These are phyloP conservation scores for Ceratobasidium sp. DNA, from an alignment of 1,284 basidiomycete genomes.

Conservation along the genomic window DNA sequence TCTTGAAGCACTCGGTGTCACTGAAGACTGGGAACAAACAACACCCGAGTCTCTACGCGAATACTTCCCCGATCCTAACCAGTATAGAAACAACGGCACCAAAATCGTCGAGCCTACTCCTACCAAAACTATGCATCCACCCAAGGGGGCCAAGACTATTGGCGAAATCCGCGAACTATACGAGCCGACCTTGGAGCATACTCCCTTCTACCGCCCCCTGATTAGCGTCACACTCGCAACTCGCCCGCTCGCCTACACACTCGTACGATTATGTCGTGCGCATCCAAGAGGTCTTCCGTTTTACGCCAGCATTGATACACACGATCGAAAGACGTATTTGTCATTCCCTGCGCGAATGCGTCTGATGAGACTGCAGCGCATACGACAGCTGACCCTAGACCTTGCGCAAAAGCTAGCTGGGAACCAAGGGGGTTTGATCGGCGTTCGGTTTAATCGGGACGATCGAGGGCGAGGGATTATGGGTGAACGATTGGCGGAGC, in stretches of 20 bases:
- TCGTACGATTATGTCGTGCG: conserved; percentile 58
- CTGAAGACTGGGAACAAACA: not conserved
- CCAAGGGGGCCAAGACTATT: conserved; percentile 56
- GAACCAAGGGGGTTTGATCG: conserved; percentile 58
- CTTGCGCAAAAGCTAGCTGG: conserved; percentile 51
- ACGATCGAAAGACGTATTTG: conserved; percentile 57
- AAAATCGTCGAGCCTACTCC: conserved; percentile 14
- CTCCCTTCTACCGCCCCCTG: conserved; percentile 62
- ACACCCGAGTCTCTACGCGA: conserved; percentile 25
- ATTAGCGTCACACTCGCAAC: conserved; percentile 61
- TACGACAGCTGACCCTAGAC: conserved; percentile 54
- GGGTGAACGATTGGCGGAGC: conserved; percentile 58
- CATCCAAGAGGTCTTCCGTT: conserved; percentile 59
- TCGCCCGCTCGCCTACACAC: conserved; percentile 61
- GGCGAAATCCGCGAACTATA: conserved; percentile 55
- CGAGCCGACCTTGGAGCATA: conserved; percentile 53
- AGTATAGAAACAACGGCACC: conserved; percentile 22
- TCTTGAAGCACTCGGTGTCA: conserved; percentile 25
- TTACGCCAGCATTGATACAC: conserved; percentile 56
- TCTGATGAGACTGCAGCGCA: conserved; percentile 58
- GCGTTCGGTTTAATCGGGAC: conserved; percentile 56
- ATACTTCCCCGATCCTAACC: conserved; percentile 37
- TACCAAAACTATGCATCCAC: conserved; percentile 13
- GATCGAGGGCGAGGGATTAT: conserved; percentile 57
- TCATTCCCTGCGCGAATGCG: conserved; percentile 60